Base-by-base conservation (phyloP, 306 rosid genomes). In the Citrullus mucosospermus region DNA sequence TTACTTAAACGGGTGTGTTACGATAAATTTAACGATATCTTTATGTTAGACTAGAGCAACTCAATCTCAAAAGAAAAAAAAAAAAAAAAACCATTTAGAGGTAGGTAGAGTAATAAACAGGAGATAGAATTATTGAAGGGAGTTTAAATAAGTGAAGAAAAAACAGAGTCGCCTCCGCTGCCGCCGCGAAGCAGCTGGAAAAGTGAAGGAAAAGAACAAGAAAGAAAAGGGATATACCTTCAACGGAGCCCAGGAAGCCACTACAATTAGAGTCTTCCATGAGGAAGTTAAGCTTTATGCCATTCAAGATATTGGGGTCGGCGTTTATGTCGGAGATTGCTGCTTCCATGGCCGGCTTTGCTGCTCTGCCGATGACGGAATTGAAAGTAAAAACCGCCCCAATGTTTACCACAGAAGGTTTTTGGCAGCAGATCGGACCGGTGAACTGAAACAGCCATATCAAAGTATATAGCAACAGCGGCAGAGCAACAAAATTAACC, bases 321-420 rank as follows among this genome's bases (percentile, higher is more conserved):
- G 80, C 85, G 73, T 95, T 95, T 66, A 95, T 83, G 80, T 95
- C 97, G 72, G 84, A 79, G 34, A 91, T 81, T 10, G 97, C 99
- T 79, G 87, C 87, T 80, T 95, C 58, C 87, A 95, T 85, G 10
- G 96, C 97, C 20, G 56, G 48, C 79, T 79, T 88, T 1, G 97
- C 92, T 78, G 80, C 92, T 89, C 81, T 87, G 61, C 99, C 99
- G 61, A 95, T 91, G 32, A 95, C 91, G 9, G 99, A 91, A 83
- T 95, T 78, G 14, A 87, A 88, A 69, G 90, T 82, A 77, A 92
- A 91, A 87, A 95, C 74, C 0, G 93, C 97, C 68, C 91, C 97
- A 79, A 95, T 61, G 53, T 88, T 91, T 68, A 95, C 89, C 68
- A 78, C 83, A 32, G 61, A 71, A 65, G 97, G 96, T 79, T 59